Conservation (phyloP, 2,329 filamentous ascomycete genomes). For the Phialocephala sp. region DNA sequence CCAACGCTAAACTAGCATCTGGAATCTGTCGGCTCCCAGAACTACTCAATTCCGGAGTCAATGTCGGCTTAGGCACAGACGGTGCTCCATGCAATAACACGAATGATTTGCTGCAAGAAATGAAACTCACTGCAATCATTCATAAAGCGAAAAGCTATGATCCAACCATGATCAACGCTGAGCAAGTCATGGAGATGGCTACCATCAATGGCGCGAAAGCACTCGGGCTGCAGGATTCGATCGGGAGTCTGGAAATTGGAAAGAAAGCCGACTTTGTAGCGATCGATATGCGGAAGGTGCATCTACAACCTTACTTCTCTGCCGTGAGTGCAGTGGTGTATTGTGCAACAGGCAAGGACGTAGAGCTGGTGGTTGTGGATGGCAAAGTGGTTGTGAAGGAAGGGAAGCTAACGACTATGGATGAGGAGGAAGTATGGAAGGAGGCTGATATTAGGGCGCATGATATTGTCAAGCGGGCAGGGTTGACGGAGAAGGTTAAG, state of each 20-base stretch:
- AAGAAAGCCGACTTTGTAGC: constrained; percentile 52
- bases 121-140: constrained; percentile 55
- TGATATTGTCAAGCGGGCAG: constrained; percentile 48
- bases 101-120: constrained; percentile 57
- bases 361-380: constrained; percentile 51
- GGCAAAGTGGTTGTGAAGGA: constrained; percentile 47
- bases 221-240: constrained; percentile 47
- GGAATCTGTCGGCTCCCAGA: constrained; percentile 54
- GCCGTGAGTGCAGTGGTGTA: constrained; percentile 52
- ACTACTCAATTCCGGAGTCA: constrained; percentile 50
- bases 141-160: constrained; percentile 51
- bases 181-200: constrained; percentile 54
- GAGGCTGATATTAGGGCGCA: constrained; percentile 45
- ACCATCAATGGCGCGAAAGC: constrained; percentile 56
- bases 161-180: constrained; percentile 50
- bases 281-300: constrained; percentile 41
- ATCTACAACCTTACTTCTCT: constrained; percentile 24
- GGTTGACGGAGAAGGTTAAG: constrained; percentile 45
- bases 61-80: constrained; percentile 56
- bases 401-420: constrained; percentile 46
- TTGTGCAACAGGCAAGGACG: constrained; percentile 50
- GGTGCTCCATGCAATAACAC: constrained; percentile 57
- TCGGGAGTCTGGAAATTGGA: constrained; percentile 49
- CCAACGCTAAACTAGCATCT: constrained; percentile 57
- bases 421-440: constrained; percentile 48